These are phyloP conservation scores for Pichia kluyveri DNA, from an alignment of 805 yeast species.

Conservation along the genomic window DNA sequence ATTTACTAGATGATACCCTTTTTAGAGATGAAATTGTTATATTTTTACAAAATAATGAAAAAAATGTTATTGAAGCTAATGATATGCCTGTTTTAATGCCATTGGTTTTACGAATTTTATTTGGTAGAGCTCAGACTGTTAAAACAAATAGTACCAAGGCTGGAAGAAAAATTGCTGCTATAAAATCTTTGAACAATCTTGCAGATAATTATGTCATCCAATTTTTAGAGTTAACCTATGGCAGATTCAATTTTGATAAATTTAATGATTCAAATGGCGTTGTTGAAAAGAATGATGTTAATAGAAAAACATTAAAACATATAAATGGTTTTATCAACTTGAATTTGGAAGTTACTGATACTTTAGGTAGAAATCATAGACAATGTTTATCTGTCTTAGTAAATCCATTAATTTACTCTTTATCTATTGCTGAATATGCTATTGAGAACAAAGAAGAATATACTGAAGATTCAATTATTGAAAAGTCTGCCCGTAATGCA, in stretches of 20 bases:
- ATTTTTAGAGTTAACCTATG: constrained; percentile 57
- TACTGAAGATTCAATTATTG: constrained; percentile 16
- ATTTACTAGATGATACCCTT: constrained; percentile 69
- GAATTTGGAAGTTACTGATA: constrained; percentile 43
- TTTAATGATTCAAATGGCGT: constrained; percentile 18
- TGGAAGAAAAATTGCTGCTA: constrained; percentile 63
- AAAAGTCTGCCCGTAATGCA: constrained; percentile 45
- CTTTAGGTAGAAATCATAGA: constrained; percentile 50
- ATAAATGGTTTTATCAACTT: constrained; percentile 59
- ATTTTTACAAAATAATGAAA: constrained; percentile 45
- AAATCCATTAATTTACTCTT: constrained; percentile 47
- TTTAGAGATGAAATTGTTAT: constrained; percentile 79
- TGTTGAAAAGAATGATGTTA: constrained; percentile 18
- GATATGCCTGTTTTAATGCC: constrained; percentile 63
- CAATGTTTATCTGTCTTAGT: constrained; percentile 41
- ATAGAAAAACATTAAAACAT: constrained; percentile 33
- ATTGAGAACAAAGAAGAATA: constrained; percentile 18
- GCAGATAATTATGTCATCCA: constrained; percentile 40
- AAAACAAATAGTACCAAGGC: constrained; percentile 60
- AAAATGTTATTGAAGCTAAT: constrained; percentile 44
- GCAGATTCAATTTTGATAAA: constrained; percentile 36
- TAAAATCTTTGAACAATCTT: constrained; percentile 53
- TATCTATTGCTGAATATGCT: constrained; percentile 43
- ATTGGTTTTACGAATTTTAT: constrained; percentile 63
- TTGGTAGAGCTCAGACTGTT: constrained; percentile 75